Conservation (phyloP, 1,284 basidiomycete genomes). For the Heterobasidion parviporum region DNA sequence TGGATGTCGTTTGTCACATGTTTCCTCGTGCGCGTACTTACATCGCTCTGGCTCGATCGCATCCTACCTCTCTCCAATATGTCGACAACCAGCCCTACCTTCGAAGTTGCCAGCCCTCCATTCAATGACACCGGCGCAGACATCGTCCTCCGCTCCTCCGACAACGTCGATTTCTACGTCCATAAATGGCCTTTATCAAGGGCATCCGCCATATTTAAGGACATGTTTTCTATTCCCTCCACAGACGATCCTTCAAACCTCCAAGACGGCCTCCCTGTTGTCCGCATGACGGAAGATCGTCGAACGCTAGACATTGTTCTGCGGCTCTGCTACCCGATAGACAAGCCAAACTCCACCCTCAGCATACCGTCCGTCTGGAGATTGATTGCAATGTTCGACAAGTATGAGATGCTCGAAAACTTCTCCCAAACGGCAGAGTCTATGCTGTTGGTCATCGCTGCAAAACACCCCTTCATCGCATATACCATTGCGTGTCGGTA, state of each 20-base stretch:
- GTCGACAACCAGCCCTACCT: background rate
- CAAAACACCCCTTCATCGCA: background rate
- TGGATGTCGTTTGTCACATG: too few species aligned
- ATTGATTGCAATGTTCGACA: too few species aligned
- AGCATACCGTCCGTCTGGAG: too few species aligned
- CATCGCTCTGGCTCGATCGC: background rate
- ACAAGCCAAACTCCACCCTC: too few species aligned
- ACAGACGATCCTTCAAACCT: background rate
- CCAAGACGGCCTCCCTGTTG: background rate
- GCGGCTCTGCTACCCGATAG: background rate
- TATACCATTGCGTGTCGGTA: background rate
- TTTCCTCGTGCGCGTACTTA: background rate
- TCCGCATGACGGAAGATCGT: background rate
- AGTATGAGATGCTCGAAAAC: too few species aligned
- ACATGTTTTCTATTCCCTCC: conserved; percentile 6
- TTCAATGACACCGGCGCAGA: conserved; percentile 8
- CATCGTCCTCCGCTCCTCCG: too few species aligned
- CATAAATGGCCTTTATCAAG: conserved; percentile 4
- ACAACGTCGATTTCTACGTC: too few species aligned
- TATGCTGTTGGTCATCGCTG: too few species aligned
- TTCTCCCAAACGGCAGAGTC: too few species aligned
- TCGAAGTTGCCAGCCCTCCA: background rate
- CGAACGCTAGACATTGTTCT: background rate
- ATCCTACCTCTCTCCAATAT: background rate
- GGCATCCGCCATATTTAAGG: conserved; percentile 10